Evolutionary conservation across 73 alveolate genomes (phyloP).

Genomic region (Paramecium octaurelia): DNA sequence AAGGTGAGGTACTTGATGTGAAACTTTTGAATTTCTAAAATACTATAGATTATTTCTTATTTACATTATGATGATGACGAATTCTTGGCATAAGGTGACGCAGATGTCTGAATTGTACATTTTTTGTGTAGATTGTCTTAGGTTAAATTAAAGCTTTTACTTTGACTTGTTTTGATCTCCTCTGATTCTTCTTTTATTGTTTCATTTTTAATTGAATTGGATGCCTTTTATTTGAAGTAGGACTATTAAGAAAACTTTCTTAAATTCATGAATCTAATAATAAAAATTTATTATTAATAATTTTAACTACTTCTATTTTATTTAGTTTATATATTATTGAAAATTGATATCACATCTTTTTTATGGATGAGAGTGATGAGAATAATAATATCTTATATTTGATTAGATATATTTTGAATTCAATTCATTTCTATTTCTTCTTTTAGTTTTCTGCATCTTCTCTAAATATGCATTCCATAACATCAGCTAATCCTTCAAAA

Average conservation of each 20-base stretch:
- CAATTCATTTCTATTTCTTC: background rate
- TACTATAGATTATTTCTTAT: background rate
- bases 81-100: background rate
- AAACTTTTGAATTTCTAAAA: background rate
- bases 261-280: background rate
- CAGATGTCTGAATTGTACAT: background rate
- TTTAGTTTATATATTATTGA: background rate
- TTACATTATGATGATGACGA: conserved; percentile 22
- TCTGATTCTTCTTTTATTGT: background rate
- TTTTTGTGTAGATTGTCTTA: background rate
- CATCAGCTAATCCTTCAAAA: background rate
- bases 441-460: background rate
- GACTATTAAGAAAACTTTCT: conserved; percentile 14
- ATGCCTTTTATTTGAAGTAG: background rate
- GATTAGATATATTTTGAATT: too few relatives aligned
- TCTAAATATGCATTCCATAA: conserved; percentile 4
- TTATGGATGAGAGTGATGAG: background rate
- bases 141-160: background rate
- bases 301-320: background rate
- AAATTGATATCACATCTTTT: too few relatives aligned
- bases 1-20: background rate
- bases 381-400: background rate
- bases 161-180: background rate
- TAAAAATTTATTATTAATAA: background rate
- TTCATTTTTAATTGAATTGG: background rate